A percentile compares a stretch with the other conserved stretches of the same genome.
phyloP scores from a whole-genome alignment of 2,329 filamentous ascomycete genomes.

The Bipolaris victoriae region DNA sequence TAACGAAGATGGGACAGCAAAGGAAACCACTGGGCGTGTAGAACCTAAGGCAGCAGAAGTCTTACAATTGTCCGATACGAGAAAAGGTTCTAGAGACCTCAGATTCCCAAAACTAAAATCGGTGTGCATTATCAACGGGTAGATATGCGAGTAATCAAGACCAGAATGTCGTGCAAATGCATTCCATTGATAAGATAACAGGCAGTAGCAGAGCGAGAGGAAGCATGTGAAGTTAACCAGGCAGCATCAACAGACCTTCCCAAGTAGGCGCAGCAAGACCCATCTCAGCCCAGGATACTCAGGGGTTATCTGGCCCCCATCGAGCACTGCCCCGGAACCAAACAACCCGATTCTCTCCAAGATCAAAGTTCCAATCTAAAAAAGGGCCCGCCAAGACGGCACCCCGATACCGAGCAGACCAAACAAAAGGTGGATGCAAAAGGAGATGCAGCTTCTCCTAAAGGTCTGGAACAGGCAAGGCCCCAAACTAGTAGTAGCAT shows the following conservation, averaged over 20 bases:
- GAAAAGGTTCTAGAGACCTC: neutral
- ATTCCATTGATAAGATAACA: neutral
- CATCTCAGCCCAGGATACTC: neutral
- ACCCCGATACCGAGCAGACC: neutral
- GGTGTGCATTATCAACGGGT: neutral
- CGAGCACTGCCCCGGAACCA: neutral
- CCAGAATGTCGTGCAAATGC: neutral
- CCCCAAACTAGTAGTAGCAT: neutral
- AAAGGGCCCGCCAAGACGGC: neutral
- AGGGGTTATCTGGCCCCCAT: neutral
- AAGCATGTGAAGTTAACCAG: neutral
- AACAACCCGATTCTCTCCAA: neutral
- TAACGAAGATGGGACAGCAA: neutral
- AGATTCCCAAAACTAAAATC: neutral
- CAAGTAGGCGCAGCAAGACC: neutral
- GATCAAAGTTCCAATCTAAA: neutral
- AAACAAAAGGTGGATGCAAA: neutral
- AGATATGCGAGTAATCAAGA: neutral
- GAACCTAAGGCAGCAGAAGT: no score
- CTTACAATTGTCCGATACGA: no score
- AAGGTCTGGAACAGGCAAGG: neutral
- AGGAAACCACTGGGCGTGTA: no score
- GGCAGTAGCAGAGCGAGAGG: neutral
- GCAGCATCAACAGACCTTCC: neutral
- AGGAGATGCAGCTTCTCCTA: neutral